Percentiles rank a stretch among this genome's conserved stretches.
Conservation (phyloP, 306 rosid genomes). For the Oemleria cerasiformis region DNA sequence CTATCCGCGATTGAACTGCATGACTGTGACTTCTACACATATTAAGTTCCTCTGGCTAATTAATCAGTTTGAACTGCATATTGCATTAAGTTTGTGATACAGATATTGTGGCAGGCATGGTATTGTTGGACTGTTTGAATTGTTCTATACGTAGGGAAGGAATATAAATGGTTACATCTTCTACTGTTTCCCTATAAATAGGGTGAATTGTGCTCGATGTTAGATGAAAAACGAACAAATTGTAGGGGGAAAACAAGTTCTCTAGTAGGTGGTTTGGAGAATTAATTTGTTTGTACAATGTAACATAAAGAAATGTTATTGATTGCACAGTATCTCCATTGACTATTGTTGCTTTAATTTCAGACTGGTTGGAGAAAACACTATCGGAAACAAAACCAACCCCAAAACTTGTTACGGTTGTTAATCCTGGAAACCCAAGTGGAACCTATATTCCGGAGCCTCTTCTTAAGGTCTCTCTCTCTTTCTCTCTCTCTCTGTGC, state of each 20-base stretch:
- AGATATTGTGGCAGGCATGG: background rate
- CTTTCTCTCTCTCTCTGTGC: constrained; percentile 23
- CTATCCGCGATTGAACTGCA: constrained; percentile 5
- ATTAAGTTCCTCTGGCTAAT: background rate
- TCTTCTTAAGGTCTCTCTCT: constrained; percentile 68
- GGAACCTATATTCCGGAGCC: constrained; percentile 90
- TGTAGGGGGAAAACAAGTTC: background rate
- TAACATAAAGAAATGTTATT: background rate
- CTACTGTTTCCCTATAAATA: background rate
- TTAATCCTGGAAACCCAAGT: constrained; percentile 91
- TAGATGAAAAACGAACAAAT: background rate
- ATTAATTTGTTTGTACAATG: background rate
- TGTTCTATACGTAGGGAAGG: background rate
- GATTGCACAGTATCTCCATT: constrained; percentile 9
- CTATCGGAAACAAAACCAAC: constrained; percentile 69
- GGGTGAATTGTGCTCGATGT: background rate
- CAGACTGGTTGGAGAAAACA: constrained; percentile 87
- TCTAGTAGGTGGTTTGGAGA: background rate
- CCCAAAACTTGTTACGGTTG: constrained; percentile 90
- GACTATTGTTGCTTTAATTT: constrained; percentile 26
- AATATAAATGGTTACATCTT: background rate
- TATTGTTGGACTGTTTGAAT: background rate
- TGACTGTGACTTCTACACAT: background rate
- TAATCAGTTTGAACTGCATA: background rate
- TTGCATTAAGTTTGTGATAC: background rate